Conservation (phyloP, 768 basidiomycete genomes). For the Lactifluus rugatus region DNA sequence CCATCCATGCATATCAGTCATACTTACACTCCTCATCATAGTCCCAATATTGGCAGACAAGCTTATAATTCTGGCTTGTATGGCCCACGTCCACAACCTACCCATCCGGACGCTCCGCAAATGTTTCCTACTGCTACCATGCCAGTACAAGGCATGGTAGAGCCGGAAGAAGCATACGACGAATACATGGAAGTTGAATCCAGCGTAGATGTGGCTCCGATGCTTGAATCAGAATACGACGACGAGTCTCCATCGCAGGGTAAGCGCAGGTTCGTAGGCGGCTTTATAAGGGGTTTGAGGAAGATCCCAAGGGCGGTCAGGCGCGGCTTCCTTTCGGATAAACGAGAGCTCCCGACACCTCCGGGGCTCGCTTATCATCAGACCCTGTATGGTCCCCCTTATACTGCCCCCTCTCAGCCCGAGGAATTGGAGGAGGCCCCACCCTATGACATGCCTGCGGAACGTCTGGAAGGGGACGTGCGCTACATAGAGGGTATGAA, state of each 20-base stretch:
- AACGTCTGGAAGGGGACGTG: background rate
- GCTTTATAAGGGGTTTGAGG: slow-evolving; percentile 13
- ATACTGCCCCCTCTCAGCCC: background rate
- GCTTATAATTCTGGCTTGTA: slow-evolving; percentile 3
- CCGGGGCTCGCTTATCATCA: background rate
- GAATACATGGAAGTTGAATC: slow-evolving; percentile 17
- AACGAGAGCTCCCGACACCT: background rate
- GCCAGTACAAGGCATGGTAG: background rate
- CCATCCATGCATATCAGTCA: background rate
- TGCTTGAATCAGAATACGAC: slow-evolving; percentile 1
- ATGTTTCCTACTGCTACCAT: slow-evolving; percentile 1
- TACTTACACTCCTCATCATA: slow-evolving; percentile 7
- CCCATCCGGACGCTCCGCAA: slow-evolving; percentile 1
- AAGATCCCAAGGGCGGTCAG: slow-evolving; percentile 13
- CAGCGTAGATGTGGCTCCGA: background rate
- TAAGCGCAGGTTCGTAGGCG: slow-evolving; percentile 16
- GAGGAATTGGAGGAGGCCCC: slow-evolving; percentile 3
- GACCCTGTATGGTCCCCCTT: background rate
- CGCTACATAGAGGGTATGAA: slow-evolving; percentile 12
- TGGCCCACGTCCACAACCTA: slow-evolving; percentile 13
- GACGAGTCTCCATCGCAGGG: background rate
- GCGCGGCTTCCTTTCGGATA: slow-evolving; percentile 11
- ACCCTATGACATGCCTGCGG: slow-evolving; percentile 7
- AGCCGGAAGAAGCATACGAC: slow-evolving; percentile 9
- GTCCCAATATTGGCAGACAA: slow-evolving; percentile 11